phyloP scores from a whole-genome alignment of 2,329 filamentous ascomycete species.

The Saccharata proteae region DNA sequence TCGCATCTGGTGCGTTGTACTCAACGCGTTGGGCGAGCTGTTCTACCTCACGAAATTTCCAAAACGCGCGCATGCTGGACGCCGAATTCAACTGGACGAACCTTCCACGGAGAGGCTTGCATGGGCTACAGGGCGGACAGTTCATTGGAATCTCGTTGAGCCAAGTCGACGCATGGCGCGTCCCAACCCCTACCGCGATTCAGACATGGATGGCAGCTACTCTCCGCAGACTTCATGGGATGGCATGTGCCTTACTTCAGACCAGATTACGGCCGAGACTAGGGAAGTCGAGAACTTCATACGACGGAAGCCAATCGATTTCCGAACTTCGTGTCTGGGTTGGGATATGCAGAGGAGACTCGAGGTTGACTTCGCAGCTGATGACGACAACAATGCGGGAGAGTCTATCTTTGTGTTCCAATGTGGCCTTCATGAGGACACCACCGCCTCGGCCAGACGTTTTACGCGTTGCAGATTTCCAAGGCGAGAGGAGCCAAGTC shows the following conservation, averaged over 20 bases:
- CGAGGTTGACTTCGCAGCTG: slow-evolving; percentile 79
- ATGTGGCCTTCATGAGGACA: slow-evolving; percentile 54
- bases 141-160: slow-evolving; percentile 72
- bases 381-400: slow-evolving; percentile 63
- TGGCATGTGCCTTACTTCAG: slow-evolving; percentile 56
- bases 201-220: slow-evolving; percentile 57
- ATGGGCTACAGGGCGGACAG: slow-evolving; percentile 69
- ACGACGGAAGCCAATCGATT: slow-evolving; percentile 60
- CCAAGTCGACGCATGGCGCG: slow-evolving; percentile 59
- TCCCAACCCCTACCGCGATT: slow-evolving; percentile 60
- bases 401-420: slow-evolving; percentile 66
- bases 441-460: slow-evolving; percentile 40
- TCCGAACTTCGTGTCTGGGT: slow-evolving; percentile 62
- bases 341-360: slow-evolving; percentile 88
- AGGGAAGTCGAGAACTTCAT: slow-evolving; percentile 70
- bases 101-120: slow-evolving; percentile 46
- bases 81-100: slow-evolving; percentile 39
- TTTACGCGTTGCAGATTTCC: slow-evolving; percentile 43
- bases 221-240: slow-evolving; percentile 68
- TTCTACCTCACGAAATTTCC: slow-evolving; percentile 72
- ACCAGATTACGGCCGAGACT: slow-evolving; percentile 64
- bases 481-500: slow-evolving; percentile 19
- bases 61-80: slow-evolving; percentile 38
- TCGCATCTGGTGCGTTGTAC: slow-evolving; percentile 78
- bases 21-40: slow-evolving; percentile 87